phyloP scores from a whole-genome alignment of 1,284 basidiomycete species.

The Ustilago cynodontis region DNA sequence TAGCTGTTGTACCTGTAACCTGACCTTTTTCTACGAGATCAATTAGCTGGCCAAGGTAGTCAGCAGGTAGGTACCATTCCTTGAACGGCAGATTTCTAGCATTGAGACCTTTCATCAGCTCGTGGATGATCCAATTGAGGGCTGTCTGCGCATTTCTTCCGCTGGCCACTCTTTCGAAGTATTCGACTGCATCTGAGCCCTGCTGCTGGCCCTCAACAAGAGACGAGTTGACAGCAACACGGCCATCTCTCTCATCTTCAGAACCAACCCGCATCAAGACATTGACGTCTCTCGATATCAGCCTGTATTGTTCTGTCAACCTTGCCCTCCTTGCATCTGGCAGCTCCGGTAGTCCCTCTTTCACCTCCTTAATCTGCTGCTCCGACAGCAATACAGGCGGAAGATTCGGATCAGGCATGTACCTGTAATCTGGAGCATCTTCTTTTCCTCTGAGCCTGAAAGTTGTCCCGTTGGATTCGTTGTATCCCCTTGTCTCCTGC shows the following conservation, averaged over 20 bases:
- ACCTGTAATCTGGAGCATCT: conserved; percentile 93
- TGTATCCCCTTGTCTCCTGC: conserved; percentile 92
- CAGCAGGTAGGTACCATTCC: conserved; percentile 63
- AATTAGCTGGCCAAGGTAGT: conserved; percentile 81
- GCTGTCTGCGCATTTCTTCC: conserved; percentile 72
- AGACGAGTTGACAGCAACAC: background rate
- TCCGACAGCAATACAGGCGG: conserved; percentile 77
- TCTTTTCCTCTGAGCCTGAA: conserved; percentile 89
- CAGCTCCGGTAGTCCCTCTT: conserved; percentile 80
- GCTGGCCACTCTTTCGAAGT: conserved; percentile 57
- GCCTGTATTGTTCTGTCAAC: conserved; percentile 74
- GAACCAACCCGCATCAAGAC: conserved; percentile 63
- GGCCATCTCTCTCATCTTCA: conserved; percentile 58
- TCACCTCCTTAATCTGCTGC: conserved; percentile 75
- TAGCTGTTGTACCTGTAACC: conserved; percentile 75
- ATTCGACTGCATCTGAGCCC: conserved; percentile 57
- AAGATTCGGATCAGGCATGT: conserved; percentile 97
- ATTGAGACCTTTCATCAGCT: conserved; percentile 60
- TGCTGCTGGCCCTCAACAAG: background rate
- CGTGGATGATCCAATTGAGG: conserved; percentile 79
- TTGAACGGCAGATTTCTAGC: conserved; percentile 50
- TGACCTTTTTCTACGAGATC: conserved; percentile 78
- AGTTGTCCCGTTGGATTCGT: conserved; percentile 84
- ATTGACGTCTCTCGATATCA: conserved; percentile 74
- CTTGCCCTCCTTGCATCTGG: conserved; percentile 78